phyloP scores from a whole-genome alignment of 257 asterid species.

The Capsicum pubescens region DNA sequence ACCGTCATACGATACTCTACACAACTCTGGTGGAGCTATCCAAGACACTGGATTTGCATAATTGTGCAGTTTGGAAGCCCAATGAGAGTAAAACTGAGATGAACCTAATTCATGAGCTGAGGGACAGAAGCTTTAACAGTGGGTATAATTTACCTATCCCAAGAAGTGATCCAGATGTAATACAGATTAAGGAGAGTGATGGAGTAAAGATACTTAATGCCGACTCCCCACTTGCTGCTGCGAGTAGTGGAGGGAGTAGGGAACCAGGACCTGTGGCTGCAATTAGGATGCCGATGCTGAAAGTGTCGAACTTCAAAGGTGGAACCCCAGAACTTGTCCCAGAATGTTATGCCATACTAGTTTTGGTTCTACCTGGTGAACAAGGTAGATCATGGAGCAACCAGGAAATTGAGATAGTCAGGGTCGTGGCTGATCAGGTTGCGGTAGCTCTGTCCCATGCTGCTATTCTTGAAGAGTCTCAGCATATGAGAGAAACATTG shows the following conservation, averaged over 20 bases:
- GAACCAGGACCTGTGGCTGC: slow-evolving; percentile 89
- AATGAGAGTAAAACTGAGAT: slow-evolving; percentile 67
- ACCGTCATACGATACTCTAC: slow-evolving; percentile 80
- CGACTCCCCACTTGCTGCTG: slow-evolving; percentile 69
- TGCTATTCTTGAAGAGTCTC: slow-evolving; percentile 96
- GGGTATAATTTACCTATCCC: slow-evolving; percentile 47
- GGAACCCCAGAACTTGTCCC: slow-evolving; percentile 94
- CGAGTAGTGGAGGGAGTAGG: slow-evolving; percentile 63
- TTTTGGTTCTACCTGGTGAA: slow-evolving; percentile 79
- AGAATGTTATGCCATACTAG: slow-evolving; percentile 86
- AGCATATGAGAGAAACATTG: slow-evolving; percentile 76
- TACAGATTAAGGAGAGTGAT: slow-evolving; percentile 62
- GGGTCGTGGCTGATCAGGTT: slow-evolving; percentile 94
- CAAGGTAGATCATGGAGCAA: slow-evolving; percentile 70
- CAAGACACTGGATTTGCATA: slow-evolving; percentile 73
- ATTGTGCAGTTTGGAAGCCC: slow-evolving; percentile 96
- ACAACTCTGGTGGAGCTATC: slow-evolving; percentile 93
- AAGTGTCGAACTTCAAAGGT: slow-evolving; percentile 85
- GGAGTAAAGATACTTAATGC: slow-evolving; percentile 73
- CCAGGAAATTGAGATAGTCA: slow-evolving; percentile 83
- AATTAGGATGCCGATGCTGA: slow-evolving; percentile 93
- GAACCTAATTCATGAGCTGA: slow-evolving; percentile 73
- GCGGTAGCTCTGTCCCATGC: slow-evolving; percentile 98
- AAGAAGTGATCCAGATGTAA: slow-evolving; percentile 64
- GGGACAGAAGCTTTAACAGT: slow-evolving; percentile 51